Base-by-base conservation (phyloP, 2,329 filamentous ascomycete genomes). In the Pseudonectria foliicola region DNA sequence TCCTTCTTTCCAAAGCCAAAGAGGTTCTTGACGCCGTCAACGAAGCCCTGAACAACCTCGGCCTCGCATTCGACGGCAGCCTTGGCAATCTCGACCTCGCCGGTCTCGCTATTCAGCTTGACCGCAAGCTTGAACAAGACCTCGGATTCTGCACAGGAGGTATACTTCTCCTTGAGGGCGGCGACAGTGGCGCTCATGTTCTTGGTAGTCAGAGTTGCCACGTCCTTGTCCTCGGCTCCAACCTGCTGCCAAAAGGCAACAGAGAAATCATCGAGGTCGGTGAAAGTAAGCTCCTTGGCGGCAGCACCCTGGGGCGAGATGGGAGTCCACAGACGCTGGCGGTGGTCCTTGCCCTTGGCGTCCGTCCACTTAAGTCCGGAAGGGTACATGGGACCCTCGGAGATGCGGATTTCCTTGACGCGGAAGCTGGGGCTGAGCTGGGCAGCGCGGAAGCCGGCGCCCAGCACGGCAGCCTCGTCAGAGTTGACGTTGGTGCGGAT, bases 381-480 rank as follows among this genome's bases (percentile, higher is more conserved):
- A 3, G 80, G 68, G 57, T 92, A 95, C 28, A 72, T 71, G 27
- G 85, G 75, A 14, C 75, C 77, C 51, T 98, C 92, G n/a, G 70
- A 73, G 33, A 85, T 77, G 39, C 85, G 75, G 46, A 98, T 98
- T 56, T 96, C 92, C 72, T 96, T 98, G 56, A 98, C 92, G 42
- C 88, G 82, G 78, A 98, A 98, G 58, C 85, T 90, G 27, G 90
- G 88, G 63, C 87, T 95, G 39, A 98, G 73, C 49, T 86, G 80
- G 34, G 92, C 92, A 33, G 86, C 92, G 56, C 89, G 86, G 72
- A 98, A 96, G 18, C 84, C 89, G 36, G 92, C 90, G 50, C 92
- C 92, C 60, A 96, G 94, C 8, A 94, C 92, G 33, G 92, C 92
- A 15, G 92, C 84, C 64, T 98, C 92, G 53, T 98, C 92, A 10